Conservation (phyloP, 169 alveolate genomes). For the Plasmodium yoelii region DNA sequence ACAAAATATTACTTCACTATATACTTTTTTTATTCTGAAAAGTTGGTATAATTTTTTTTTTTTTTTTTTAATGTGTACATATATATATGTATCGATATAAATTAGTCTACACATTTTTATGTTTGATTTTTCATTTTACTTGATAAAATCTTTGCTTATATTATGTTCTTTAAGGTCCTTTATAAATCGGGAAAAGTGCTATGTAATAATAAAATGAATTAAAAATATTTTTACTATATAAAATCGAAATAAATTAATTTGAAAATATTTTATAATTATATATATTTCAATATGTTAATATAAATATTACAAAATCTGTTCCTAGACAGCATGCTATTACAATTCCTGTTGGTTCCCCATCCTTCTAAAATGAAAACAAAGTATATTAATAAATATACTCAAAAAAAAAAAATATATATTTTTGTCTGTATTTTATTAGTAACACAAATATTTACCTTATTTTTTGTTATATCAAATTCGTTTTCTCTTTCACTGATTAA, state of each 20-base stretch:
- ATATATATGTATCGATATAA: background rate
- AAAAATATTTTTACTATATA: background rate
- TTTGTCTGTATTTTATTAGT: no score
- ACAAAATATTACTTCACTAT: conserved; percentile 83
- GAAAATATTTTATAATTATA: background rate
- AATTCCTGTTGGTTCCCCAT: conserved; percentile 52
- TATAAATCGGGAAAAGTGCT: conserved; percentile 60
- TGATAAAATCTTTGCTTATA: conserved; percentile 38
- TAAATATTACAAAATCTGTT: conserved; percentile 56
- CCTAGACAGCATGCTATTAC: conserved; percentile 65
- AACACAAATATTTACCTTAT: conserved; percentile 18
- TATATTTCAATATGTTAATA: background rate
- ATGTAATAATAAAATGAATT: background rate
- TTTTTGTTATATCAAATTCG: conserved; percentile 32
- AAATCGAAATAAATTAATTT: background rate
- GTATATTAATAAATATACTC: background rate
- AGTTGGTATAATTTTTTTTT: no score
- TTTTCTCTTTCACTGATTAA: conserved; percentile 28
- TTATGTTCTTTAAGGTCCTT: conserved; percentile 53
- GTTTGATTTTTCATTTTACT: background rate
- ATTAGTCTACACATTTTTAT: background rate
- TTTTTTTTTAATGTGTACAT: background rate
- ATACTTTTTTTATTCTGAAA: conserved; percentile 79
- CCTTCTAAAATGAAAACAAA: conserved; percentile 34
- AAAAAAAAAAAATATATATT: background rate